Evolutionary conservation across 495 filamentous ascomycete species (phyloP).

Genomic region (Annulohypoxylon bovei): DNA sequence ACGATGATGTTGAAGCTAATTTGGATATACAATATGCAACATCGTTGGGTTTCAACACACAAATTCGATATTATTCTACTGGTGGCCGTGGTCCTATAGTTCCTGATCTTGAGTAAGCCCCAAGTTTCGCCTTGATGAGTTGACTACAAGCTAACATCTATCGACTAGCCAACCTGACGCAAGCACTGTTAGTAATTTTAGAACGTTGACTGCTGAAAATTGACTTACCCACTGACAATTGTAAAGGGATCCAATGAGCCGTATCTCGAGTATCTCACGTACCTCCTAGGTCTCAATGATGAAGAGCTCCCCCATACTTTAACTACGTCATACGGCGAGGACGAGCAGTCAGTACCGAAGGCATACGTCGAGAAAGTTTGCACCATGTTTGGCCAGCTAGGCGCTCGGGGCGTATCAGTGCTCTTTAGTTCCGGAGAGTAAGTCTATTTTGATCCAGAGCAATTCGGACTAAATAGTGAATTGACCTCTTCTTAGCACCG

Average conservation of each 20-base stretch:
- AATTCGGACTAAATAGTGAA: not conserved
- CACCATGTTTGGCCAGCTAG: constrained; percentile 70
- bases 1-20: constrained; percentile 71
- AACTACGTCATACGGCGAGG: constrained; percentile 82
- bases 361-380: constrained; percentile 74
- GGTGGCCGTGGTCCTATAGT: constrained; percentile 51
- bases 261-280: constrained; percentile 76
- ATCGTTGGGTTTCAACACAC: constrained; percentile 60
- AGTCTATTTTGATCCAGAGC: constrained; percentile 1
- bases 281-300: constrained; percentile 56
- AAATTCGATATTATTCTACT: constrained; percentile 54
- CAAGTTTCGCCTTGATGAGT: not conserved
- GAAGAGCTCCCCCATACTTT: constrained; percentile 74
- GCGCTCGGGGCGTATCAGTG: constrained; percentile 78
- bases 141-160: constrained; percentile 11
- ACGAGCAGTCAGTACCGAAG: constrained; percentile 77
- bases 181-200: constrained; percentile 19
- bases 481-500: constrained; percentile 49
- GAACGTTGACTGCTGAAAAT: constrained; percentile 38
- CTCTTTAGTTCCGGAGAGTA: constrained; percentile 77
- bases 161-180: constrained; percentile 39
- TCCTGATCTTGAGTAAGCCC: constrained; percentile 52
- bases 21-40: constrained; percentile 78
- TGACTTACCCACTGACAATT: constrained; percentile 20
- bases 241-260: constrained; percentile 69